Evolutionary conservation across 768 basidiomycete species (phyloP).

Genomic region (Mycena rebaudengoi): DNA sequence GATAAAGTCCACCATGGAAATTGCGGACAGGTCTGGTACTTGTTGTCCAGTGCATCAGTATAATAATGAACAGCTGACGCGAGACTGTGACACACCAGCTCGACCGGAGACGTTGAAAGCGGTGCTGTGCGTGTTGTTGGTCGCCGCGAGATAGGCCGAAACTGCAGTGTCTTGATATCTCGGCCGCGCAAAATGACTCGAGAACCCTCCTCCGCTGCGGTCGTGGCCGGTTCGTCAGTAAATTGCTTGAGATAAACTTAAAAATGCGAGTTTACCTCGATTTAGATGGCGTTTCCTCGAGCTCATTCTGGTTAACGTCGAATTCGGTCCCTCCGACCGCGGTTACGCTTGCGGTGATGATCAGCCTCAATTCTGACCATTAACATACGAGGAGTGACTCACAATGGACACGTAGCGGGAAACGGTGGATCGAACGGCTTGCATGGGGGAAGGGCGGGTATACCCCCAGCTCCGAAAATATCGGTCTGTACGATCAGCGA

Average conservation of each 20-base stretch:
- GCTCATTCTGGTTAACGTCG: too few relatives aligned
- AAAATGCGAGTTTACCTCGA: too few relatives aligned
- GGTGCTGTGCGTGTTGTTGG: background rate
- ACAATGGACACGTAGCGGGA: conserved; percentile 3
- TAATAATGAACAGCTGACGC: background rate
- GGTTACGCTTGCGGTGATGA: background rate
- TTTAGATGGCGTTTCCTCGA: too few relatives aligned
- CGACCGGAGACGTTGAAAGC: background rate
- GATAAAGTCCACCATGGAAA: background rate
- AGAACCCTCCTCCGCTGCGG: background rate
- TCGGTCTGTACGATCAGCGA: background rate
- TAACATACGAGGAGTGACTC: background rate
- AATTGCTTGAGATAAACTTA: too few relatives aligned
- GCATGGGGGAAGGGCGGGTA: background rate
- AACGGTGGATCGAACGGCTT: background rate
- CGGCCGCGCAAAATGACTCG: background rate
- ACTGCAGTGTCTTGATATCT: background rate
- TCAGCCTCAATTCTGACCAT: background rate
- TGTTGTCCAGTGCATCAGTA: too few relatives aligned
- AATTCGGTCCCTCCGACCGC: conserved; percentile 7
- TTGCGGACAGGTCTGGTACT: background rate
- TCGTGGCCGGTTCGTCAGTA: background rate
- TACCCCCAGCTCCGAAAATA: background rate
- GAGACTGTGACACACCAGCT: background rate
- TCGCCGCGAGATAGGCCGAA: background rate